Percentiles rank a stretch among this genome's conserved stretches.
Evolutionary conservation across 164 flowering plant species (phyloP).

Genomic region (Kalanchoe fedtschenkoi): DNA sequence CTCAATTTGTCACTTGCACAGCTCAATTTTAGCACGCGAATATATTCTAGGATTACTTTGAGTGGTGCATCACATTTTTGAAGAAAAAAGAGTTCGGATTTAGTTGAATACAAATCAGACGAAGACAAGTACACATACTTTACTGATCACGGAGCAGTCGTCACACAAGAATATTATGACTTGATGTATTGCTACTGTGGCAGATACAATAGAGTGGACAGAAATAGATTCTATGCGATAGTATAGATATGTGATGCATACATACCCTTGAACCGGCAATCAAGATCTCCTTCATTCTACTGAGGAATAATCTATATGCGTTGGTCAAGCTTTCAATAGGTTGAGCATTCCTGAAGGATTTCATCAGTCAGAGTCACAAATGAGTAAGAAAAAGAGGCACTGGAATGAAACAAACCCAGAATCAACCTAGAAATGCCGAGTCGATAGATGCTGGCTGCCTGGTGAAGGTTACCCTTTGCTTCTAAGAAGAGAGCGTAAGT

Average conservation of each 20-base stretch:
- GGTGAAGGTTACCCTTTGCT: slow-evolving; percentile 47
- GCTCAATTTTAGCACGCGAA: not conserved
- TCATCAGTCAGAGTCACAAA: not conserved
- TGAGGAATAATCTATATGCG: slow-evolving; percentile 39
- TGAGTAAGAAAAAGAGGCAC: not conserved
- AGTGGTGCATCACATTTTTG: not conserved
- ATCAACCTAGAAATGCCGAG: slow-evolving; percentile 66
- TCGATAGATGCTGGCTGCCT: slow-evolving; percentile 50
- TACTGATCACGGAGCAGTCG: too few relatives aligned
- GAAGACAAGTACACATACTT: too few relatives aligned
- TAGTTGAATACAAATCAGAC: not conserved
- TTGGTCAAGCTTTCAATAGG: slow-evolving; percentile 54
- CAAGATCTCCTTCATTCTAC: slow-evolving; percentile 40
- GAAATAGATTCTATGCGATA: not conserved
- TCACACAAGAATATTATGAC: too few relatives aligned
- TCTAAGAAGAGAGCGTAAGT: slow-evolving; percentile 59
- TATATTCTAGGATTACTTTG: not conserved
- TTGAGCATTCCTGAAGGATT: slow-evolving; percentile 53
- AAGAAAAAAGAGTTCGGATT: not conserved
- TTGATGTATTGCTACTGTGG: too few relatives aligned
- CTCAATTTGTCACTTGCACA: too few relatives aligned
- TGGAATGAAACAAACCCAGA: not conserved
- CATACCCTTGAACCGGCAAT: slow-evolving; percentile 26
- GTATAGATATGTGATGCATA: slow-evolving; percentile 30
- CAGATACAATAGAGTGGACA: not conserved